Conservation (phyloP, 257 asterid genomes). For the Cinchona pubescens region DNA sequence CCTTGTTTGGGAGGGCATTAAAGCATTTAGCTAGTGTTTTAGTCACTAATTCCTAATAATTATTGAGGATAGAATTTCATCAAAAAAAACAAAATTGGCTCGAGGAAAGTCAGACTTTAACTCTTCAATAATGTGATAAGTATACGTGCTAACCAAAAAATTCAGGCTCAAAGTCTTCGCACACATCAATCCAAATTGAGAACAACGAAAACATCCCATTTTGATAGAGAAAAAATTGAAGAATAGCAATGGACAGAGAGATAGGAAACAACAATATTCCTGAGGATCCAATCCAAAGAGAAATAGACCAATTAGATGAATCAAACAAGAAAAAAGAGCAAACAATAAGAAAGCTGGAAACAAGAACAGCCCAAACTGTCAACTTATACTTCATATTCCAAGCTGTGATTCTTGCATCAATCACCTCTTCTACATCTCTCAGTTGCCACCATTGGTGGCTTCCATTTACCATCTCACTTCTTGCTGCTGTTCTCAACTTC, state of each 20-base stretch:
- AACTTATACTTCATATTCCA: constrained; percentile 53
- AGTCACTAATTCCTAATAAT: too few relatives aligned
- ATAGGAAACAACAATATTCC: constrained; percentile 6
- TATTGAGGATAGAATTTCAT: too few relatives aligned
- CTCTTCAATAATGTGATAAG: too few relatives aligned
- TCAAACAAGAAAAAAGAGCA: constrained; percentile 37
- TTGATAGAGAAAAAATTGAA: neutral
- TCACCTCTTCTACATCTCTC: constrained; percentile 26
- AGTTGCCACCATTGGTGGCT: constrained; percentile 52
- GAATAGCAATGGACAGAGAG: constrained; percentile 24
- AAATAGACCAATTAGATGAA: constrained; percentile 27
- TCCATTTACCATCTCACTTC: constrained; percentile 41
- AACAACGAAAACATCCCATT: neutral
- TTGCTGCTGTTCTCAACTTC: constrained; percentile 40
- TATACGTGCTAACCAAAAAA: neutral
- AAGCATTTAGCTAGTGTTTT: neutral
- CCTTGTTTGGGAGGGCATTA: neutral
- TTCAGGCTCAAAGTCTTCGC: neutral
- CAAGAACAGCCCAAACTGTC: constrained; percentile 45
- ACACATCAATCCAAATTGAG: neutral
- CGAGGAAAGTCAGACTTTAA: constrained; percentile 15
- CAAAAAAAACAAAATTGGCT: neutral
- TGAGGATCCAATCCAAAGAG: constrained; percentile 26
- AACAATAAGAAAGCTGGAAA: constrained; percentile 34
- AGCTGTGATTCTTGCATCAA: constrained; percentile 47